These are phyloP conservation scores for Albifimbria verrucaria DNA, from an alignment of 2,329 filamentous ascomycete genomes.

Conservation along the genomic window DNA sequence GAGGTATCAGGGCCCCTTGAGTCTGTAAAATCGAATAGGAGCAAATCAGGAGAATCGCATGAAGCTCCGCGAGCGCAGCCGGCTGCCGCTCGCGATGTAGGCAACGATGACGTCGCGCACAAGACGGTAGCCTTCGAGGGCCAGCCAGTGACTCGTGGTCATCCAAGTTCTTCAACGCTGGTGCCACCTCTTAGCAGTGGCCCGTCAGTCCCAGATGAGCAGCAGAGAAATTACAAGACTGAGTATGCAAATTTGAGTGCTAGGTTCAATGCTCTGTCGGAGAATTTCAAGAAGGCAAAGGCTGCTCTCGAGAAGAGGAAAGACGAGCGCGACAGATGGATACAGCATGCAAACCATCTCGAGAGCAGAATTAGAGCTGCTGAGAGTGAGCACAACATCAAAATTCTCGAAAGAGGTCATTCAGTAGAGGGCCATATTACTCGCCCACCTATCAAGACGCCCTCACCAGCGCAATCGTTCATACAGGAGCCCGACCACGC, in stretches of 20 bases:
- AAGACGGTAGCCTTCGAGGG: background rate
- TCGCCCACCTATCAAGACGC: conserved; percentile 5
- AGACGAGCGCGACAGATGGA: conserved; percentile 42
- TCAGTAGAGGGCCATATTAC: conserved; percentile 9
- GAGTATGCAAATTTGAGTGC: conserved; percentile 35
- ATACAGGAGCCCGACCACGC: background rate
- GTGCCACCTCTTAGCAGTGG: background rate
- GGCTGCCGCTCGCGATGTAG: background rate
- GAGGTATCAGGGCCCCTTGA: background rate
- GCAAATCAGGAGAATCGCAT: conserved; percentile 39
- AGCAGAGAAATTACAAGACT: conserved; percentile 18
- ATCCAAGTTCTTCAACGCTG: background rate
- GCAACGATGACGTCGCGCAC: background rate
- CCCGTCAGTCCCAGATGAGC: background rate
- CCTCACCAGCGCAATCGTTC: too few relatives aligned
- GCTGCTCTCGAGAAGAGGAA: conserved; percentile 37
- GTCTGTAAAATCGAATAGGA: conserved; percentile 4
- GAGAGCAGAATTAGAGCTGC: conserved; percentile 40
- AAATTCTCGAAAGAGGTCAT: conserved; percentile 20
- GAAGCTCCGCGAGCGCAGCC: conserved; percentile 35
- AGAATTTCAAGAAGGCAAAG: conserved; percentile 38
- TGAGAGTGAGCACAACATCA: conserved; percentile 33
- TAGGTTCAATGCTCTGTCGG: conserved; percentile 37
- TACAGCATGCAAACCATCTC: conserved; percentile 38
- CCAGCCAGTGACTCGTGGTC: background rate